phyloP scores from a whole-genome alignment of 73 alveolate species.

The Blepharisma stoltei region DNA sequence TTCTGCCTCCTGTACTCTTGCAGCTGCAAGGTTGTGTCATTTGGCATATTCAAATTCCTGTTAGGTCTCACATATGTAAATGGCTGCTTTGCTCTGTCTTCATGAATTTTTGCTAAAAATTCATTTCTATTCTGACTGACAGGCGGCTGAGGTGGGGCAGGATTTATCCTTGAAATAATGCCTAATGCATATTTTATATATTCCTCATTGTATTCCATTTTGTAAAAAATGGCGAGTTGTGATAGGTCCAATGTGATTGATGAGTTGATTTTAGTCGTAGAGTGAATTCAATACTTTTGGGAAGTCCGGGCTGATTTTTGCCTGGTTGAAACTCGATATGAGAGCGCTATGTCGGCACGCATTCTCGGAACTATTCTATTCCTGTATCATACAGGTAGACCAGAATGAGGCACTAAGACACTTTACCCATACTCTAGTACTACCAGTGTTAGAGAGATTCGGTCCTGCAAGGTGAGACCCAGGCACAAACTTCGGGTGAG shows the following conservation, averaged over 20 bases:
- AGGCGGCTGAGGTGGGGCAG: background rate
- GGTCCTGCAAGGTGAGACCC: too few relatives aligned
- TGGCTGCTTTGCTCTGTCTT: background rate
- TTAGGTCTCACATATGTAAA: background rate
- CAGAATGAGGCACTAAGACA: too few relatives aligned
- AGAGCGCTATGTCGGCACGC: too few relatives aligned
- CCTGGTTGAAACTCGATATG: too few relatives aligned
- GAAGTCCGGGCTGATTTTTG: too few relatives aligned
- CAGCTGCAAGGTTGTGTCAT: background rate
- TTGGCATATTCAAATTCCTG: background rate
- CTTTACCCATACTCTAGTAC: too few relatives aligned
- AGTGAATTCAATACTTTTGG: background rate
- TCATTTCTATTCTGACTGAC: background rate
- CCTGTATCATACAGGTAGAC: too few relatives aligned
- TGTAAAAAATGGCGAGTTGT: background rate
- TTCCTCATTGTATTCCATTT: background rate
- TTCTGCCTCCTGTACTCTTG: background rate
- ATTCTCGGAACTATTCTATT: too few relatives aligned
- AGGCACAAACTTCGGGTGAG: background rate
- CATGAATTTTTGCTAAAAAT: conserved; percentile 9
- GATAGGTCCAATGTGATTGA: background rate
- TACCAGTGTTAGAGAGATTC: too few relatives aligned
- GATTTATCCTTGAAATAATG: background rate
- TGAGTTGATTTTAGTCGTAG: background rate
- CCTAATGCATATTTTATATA: background rate